Evolutionary conservation across 805 yeast species (phyloP), one percentile per base, ranked within the genome.

Genomic region (Cyberlindnera samutprakarnensis): DNA sequence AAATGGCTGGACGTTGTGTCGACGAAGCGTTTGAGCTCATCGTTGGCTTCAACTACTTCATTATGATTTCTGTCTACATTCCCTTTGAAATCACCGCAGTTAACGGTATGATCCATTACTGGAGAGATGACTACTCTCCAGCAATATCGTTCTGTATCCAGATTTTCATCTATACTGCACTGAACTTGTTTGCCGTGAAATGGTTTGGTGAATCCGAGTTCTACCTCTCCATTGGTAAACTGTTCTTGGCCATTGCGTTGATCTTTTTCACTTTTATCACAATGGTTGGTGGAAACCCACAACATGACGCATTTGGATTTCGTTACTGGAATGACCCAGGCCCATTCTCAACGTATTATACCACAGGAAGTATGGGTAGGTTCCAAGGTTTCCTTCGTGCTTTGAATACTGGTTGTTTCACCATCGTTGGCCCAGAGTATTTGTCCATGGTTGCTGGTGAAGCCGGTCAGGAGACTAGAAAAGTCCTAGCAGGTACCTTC

Each of bases 271-370:
- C 90, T 5, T 78, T 85, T 44, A 55, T 83, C 32, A 75, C 85
- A 6, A 84, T 84, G 90, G 73, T 80, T 22, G 95, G 95, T 25
- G 95, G 94, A 17, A 84, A 82, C 53, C 94, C 94, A 2, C 54
- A 63, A 29, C 75, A 70, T 38, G 83, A 80, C 42, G 68, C 63
- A 4, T 72, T 66, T 40, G 83, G 83, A 3, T 73, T 75, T 53
- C 52, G 76, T 25, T 66, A 69, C 50, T 75, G 76, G 71, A 51
- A 49, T 22, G 47, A 54, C n/a, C 58, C 70, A 27, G 73, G 72
- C 29, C 72, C 75, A 6, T 72, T 82, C 48, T 76, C 75, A 19
- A 64, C 64, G 42, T 71, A 69, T 46, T 55, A 64, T 24, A 68
- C 70, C 10, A 56, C 66, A 11, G 87, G 87, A 2, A 44, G 52